Base-by-base conservation (phyloP, 257 asterid species). In the Fraxinus americana region DNA sequence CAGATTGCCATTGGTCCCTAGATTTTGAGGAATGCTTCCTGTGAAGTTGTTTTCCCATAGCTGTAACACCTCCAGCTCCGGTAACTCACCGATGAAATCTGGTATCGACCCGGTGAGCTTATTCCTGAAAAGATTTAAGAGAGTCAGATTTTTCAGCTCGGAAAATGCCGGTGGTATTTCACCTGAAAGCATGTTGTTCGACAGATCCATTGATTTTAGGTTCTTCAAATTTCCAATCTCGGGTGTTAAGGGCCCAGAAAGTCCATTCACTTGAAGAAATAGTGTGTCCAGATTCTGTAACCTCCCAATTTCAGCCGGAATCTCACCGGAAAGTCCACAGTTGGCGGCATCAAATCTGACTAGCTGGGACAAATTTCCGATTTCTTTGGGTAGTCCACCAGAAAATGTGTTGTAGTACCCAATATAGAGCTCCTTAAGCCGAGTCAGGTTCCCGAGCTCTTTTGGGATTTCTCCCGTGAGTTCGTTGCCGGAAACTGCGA, bases 1-100 rank as follows among this genome's bases (percentile, higher is more conserved):
- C 38, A 95, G 89, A 63, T 85, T 91, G 32, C 98, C 95, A n/a
- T 90, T 92, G 5, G 81, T 77, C 19, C 99, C 99, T 69, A 95
- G 81, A 81, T 83, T 88, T 38, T 70, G 89, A 0, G 99, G 99
- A 71, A 95, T 90, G 48, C 91, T 85, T 25, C 98, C 99, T n/a
- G 99, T 93, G 87, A 95, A 95, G 52, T 92, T 95, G 82, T 95
- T 95, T 76, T 95, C 99, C 99, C 99, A 95, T 29, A 95, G 69
- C 78, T 95, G 99, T 88, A 95, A 73, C 41, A 95, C 98, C 79
- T 95, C 90, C 38, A 95, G 86, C 79, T 83, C 84, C 43, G 98
- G 98, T 79, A 93, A 84, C 75, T 91, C 97, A 1, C 83, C 97
- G 12, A 95, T 81, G 75, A 93, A 95, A 36, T 90, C 93, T 17